Evolutionary conservation across 257 asterid genomes (phyloP), one percentile per base, ranked within the genome.

Genomic region (Ilex aquifolium): DNA sequence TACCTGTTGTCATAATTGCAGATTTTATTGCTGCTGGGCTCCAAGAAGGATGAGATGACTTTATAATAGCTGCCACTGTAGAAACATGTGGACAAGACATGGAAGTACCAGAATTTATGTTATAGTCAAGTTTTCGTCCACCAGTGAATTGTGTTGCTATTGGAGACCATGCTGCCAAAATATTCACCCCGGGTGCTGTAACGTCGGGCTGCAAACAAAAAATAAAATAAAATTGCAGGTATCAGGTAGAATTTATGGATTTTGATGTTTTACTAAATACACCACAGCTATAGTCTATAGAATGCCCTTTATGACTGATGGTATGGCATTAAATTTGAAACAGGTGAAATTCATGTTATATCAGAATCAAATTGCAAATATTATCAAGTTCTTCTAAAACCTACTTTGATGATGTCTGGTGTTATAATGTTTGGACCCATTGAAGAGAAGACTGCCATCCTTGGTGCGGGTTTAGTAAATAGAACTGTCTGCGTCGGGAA

Each of bases 121-220:
- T 78, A 31, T 74, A 82, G 60, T 80, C 72, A 5, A 68, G 58
- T 36, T 78, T 51, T 68, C 74, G 72, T 52, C 81, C 89, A 56
- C 79, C 85, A 39, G 86, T 69, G 50, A 5, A 14, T 9, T 12
- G 64, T 31, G 77, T 63, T 27, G 81, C 62, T 32, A 69, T 56
- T 7, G 92, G 92, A 48, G 91, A 81, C 88, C 92, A 85, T 63
- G 85, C 86, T 46, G 92, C 88, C 52, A 82, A 71, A 67, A 85
- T 69, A 44, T 85, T 82, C 49, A 69, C 79, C 31, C 92, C 88
- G 2, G 88, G 92, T 44, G 86, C 83, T 17, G 92, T 68, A 64
- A 82, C 48, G 68, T 85, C 87, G 0, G 92, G 88, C 92, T 85
- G 83, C 67, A 65, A 62, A 68, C 31, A 60, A 55, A 59, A 52